A percentile compares a stretch with the other conserved stretches of the same genome.
Conservation (phyloP, 1,284 basidiomycete genomes). For the Takashimella koratensis region DNA sequence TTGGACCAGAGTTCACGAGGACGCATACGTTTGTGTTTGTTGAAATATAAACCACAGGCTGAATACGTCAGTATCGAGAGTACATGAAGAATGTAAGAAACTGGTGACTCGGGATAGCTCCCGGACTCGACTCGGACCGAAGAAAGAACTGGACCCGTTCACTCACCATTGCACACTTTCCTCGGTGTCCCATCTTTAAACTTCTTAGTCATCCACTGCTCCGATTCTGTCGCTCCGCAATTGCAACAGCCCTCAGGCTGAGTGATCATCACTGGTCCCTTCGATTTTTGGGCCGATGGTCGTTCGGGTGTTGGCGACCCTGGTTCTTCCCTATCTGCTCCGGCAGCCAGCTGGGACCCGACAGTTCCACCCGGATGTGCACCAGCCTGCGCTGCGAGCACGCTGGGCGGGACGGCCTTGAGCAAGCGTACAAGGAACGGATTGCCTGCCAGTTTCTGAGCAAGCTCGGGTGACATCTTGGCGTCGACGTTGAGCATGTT, state of each 20-base stretch:
- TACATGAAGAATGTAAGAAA: background rate
- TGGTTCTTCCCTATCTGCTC: background rate
- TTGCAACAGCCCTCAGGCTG: slow-evolving; percentile 30
- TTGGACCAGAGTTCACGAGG: slow-evolving; percentile 39
- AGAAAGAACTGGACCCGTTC: background rate
- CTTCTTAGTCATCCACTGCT: slow-evolving; percentile 40
- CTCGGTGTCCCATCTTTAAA: slow-evolving; percentile 34
- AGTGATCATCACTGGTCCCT: background rate
- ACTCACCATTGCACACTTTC: slow-evolving; percentile 46
- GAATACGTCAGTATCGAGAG: slow-evolving; percentile 2
- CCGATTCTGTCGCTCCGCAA: slow-evolving; percentile 37
- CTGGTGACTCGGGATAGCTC: no score
- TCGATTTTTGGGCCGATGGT: background rate
- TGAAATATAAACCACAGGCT: slow-evolving; percentile 47
- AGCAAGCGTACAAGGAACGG: slow-evolving; percentile 35
- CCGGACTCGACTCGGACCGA: background rate
- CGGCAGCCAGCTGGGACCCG: background rate
- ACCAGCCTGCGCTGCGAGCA: background rate
- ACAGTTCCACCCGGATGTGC: background rate
- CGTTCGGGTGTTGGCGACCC: background rate
- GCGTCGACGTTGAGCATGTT: slow-evolving; percentile 37
- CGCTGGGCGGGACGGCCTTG: slow-evolving; percentile 31
- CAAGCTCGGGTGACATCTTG: slow-evolving; percentile 41
- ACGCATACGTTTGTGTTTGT: slow-evolving; percentile 44
- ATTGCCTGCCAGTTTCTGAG: slow-evolving; percentile 35